Evolutionary conservation across 371 early-diverging fungal species (phyloP).

Genomic region (Conidiobolus incongruus): DNA sequence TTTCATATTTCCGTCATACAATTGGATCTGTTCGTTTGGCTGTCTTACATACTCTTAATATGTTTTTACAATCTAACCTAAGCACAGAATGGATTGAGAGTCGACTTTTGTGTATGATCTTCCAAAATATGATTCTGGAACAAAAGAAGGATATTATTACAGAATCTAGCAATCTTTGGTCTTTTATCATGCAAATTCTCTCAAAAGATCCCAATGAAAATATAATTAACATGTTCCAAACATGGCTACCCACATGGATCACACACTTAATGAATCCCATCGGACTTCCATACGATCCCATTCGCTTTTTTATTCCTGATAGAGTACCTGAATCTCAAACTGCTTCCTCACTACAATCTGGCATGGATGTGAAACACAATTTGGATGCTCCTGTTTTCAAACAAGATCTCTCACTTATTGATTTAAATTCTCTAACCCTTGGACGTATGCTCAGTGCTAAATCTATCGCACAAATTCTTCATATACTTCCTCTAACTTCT

Average conservation of each 20-base stretch:
- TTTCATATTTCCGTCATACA: slow-evolving; percentile 85
- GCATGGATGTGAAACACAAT: slow-evolving; percentile 22
- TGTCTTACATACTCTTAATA: slow-evolving; percentile 52
- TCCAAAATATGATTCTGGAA: slow-evolving; percentile 82
- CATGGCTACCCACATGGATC: slow-evolving; percentile 11
- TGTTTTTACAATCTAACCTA: slow-evolving; percentile 44
- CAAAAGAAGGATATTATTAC: slow-evolving; percentile 40
- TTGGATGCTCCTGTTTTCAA: slow-evolving; percentile 77
- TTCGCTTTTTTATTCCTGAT: slow-evolving; percentile 20
- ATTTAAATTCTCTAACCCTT: slow-evolving; percentile 46
- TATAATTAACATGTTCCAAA: slow-evolving; percentile 5
- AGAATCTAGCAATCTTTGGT: slow-evolving; percentile 47
- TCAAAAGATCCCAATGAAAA: background rate
- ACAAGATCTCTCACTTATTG: slow-evolving; percentile 72
- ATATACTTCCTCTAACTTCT: slow-evolving; percentile 25
- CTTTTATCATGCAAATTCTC: slow-evolving; percentile 16
- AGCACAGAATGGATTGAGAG: slow-evolving; percentile 51
- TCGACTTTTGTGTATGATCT: slow-evolving; percentile 48
- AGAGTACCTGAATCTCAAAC: too few species aligned
- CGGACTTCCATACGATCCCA: slow-evolving; percentile 48
- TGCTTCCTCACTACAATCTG: too few species aligned
- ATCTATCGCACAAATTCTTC: slow-evolving; percentile 56
- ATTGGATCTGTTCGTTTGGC: slow-evolving; percentile 70
- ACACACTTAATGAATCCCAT: slow-evolving; percentile 38
- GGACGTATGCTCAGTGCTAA: slow-evolving; percentile 57